Percentiles rank a stretch among this genome's conserved stretches.
Evolutionary conservation across 2,329 filamentous ascomycete genomes (phyloP).

Genomic region (Zelopaecilomyces penicillatus): DNA sequence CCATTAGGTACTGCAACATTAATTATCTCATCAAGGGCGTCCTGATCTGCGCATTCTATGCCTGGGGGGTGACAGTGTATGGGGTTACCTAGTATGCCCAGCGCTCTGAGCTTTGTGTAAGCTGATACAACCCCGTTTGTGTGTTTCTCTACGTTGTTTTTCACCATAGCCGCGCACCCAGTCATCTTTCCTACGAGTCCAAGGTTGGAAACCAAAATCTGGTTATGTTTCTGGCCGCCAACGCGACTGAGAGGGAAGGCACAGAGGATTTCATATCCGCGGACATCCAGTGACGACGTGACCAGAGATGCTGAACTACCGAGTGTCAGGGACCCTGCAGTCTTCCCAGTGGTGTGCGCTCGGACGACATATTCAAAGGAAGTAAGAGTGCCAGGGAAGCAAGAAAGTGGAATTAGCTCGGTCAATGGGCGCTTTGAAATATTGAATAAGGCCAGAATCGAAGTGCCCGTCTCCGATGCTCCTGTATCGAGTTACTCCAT

Average conservation of each 20-base stretch:
- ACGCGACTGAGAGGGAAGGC: conserved; percentile 60
- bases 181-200: conserved; percentile 86
- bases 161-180: conserved; percentile 67
- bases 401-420: conserved; percentile 60
- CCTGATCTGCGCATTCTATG: too few species aligned
- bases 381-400: conserved; percentile 61
- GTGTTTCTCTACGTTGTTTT: conserved; percentile 46
- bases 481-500: conserved; percentile 20
- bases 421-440: conserved; percentile 52
- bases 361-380: conserved; percentile 61
- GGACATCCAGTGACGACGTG: conserved; percentile 51
- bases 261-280: conserved; percentile 74
- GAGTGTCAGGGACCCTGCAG: conserved; percentile 44
- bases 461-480: conserved; percentile 56
- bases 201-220: conserved; percentile 56
- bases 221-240: conserved; percentile 23
- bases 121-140: conserved; percentile 54
- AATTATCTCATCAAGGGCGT: neutral
- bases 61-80: too few species aligned
- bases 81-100: conserved; percentile 60
- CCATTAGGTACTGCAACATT: neutral
- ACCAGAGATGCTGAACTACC: conserved; percentile 44
- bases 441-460: conserved; percentile 82
- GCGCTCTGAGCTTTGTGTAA: conserved; percentile 65
- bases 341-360: conserved; percentile 57